These are phyloP conservation scores for Pseudogymnoascus sp. DNA, from an alignment of 2,329 filamentous ascomycete genomes.

Conservation along the genomic window DNA sequence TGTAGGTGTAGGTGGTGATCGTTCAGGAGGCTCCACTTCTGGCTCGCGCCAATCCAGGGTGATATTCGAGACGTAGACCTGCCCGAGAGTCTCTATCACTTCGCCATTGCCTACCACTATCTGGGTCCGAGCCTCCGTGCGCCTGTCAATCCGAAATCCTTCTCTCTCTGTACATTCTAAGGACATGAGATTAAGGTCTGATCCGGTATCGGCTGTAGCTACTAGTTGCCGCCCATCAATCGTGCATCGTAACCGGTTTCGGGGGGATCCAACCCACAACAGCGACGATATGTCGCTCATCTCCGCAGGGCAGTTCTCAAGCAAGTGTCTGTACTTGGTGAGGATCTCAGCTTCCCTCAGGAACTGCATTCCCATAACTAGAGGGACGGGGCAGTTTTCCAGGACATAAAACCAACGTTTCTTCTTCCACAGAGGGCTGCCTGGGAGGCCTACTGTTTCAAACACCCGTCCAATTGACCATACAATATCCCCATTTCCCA, in stretches of 20 bases:
- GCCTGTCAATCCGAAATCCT: slow-evolving; percentile 10
- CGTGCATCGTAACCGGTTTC: not conserved
- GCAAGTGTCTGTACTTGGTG: slow-evolving; percentile 11
- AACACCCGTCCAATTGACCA: not conserved
- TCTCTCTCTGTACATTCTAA: not conserved
- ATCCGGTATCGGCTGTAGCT: not conserved
- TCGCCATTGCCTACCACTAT: not conserved
- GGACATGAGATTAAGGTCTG: slow-evolving; percentile 5
- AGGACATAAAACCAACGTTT: slow-evolving; percentile 7
- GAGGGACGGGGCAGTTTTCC: not conserved
- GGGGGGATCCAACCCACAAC: not conserved
- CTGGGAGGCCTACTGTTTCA: not conserved
- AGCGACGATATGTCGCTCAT: not conserved
- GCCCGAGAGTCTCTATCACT: not conserved
- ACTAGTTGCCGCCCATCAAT: not conserved
- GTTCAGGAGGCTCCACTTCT: not conserved
- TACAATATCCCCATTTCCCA: not conserved
- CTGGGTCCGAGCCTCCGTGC: not conserved
- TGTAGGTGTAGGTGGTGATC: not conserved
- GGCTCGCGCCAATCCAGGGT: not conserved
- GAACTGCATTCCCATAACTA: not conserved
- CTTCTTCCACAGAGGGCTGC: not conserved
- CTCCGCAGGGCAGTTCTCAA: slow-evolving; percentile 8
- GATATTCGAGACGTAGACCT: slow-evolving; percentile 7
- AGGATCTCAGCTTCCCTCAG: not conserved